Conservation (phyloP, 2,329 filamentous ascomycete genomes). For the Chrysoporthe austroafricana region DNA sequence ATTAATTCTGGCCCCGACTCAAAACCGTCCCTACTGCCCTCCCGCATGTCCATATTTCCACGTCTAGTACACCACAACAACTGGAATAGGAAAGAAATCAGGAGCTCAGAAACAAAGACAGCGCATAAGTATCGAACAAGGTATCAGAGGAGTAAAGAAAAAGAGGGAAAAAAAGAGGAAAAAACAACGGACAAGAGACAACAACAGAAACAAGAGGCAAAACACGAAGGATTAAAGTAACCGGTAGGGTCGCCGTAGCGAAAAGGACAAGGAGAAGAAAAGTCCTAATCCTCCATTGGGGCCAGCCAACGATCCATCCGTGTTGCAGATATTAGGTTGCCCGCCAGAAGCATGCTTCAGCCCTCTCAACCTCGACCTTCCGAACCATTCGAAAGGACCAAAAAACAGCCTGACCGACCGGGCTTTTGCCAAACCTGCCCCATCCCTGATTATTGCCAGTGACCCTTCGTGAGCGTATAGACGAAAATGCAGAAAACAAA, state of each 20-base stretch:
- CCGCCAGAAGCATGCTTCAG: conserved; percentile 39
- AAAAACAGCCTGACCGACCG: conserved; percentile 41
- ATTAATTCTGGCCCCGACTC: conserved; percentile 13
- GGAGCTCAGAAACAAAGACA: conserved; percentile 24
- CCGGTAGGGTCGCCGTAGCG: conserved; percentile 47
- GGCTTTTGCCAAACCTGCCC: conserved; percentile 42
- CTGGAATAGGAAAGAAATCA: background rate
- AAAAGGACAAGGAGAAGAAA: conserved; percentile 51
- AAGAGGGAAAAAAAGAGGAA: conserved; percentile 32
- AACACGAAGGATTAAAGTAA: conserved; percentile 44
- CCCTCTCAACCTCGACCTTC: conserved; percentile 32
- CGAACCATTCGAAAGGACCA: conserved; percentile 31
- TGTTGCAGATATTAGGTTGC: conserved; percentile 50
- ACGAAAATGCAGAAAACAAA: conserved; percentile 33
- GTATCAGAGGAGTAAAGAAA: conserved; percentile 48
- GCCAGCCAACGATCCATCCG: conserved; percentile 52
- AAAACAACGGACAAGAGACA: conserved; percentile 37
- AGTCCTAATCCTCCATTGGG: conserved; percentile 46
- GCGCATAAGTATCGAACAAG: conserved; percentile 60
- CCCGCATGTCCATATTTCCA: background rate
- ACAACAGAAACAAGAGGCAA: conserved; percentile 27
- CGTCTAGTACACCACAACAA: conserved; percentile 27
- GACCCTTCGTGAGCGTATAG: conserved; percentile 42
- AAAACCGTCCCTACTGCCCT: background rate
- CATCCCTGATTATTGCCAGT: conserved; percentile 48